A percentile compares a stretch with the other conserved stretches of the same genome.
Evolutionary conservation across 352 stramenopile genomes (phyloP).

Genomic region (Phytophthora vignae): DNA sequence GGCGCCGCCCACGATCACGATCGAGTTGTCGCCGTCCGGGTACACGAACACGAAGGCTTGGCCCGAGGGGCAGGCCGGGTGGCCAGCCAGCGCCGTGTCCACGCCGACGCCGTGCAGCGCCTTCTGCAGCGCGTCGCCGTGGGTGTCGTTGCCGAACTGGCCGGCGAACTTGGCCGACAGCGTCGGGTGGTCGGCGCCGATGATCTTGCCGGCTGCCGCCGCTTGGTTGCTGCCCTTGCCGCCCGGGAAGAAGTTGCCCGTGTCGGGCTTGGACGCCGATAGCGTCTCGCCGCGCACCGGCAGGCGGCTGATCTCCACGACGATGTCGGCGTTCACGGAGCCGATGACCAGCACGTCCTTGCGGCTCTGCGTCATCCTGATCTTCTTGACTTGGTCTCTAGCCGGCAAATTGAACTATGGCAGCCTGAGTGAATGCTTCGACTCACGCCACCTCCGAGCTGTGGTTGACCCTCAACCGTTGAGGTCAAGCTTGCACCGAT

Average conservation of each 20-base stretch:
- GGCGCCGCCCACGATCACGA: constrained; percentile 83
- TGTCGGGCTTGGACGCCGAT: constrained; percentile 57
- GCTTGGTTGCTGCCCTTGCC: constrained; percentile 88
- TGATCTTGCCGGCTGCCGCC: constrained; percentile 61
- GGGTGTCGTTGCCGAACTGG: constrained; percentile 80
- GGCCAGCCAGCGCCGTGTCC: constrained; percentile 47
- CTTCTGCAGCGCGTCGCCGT: constrained; percentile 55
- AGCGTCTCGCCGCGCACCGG: constrained; percentile 77
- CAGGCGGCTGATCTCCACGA: constrained; percentile 76
- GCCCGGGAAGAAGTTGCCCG: constrained; percentile 70
- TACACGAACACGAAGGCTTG: constrained; percentile 89
- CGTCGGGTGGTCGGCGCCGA: constrained; percentile 31
- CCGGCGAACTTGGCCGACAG: constrained; percentile 58
- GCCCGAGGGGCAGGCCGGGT: constrained; percentile 61
- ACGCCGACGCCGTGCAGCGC: constrained; percentile 47
- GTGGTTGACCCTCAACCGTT: constrained; percentile 27
- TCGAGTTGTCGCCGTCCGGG: constrained; percentile 85
- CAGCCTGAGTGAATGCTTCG: neutral
- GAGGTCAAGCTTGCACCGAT: constrained; percentile 4
- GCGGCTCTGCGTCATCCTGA: constrained; percentile 33
- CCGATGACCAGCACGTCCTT: constrained; percentile 77
- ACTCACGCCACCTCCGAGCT: constrained; percentile 4
- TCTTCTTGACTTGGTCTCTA: constrained; percentile 2
- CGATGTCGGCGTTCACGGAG: constrained; percentile 86
- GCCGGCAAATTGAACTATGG: constrained; percentile 14